Base-by-base conservation (phyloP, 306 rosid species). In the Trifolium repens region DNA sequence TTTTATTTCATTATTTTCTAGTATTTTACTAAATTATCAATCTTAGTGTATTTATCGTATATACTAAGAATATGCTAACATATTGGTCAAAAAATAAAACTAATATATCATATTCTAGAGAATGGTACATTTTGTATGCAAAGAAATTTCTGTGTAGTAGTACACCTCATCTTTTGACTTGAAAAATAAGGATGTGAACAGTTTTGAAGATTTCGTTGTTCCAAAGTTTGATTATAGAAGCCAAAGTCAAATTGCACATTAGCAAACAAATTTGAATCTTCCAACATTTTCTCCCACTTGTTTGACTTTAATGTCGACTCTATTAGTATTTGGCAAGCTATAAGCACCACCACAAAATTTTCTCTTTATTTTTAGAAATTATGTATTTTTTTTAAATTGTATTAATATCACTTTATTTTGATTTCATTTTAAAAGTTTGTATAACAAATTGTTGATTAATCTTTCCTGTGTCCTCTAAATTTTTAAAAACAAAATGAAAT, bases 231-330 rank as follows among this genome's bases (percentile, higher is more conserved):
- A 44, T 40, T 44, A 12, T 73, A 37, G 72, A 59, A 39, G 73
- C 16, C 69, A 72, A 64, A 74, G 77, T 78, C 86, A 71, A 78
- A 63, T 37, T 79, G 52, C 35, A 39, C 9, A 27, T 15, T 43
- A 16, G 22, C 67, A 74, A 43, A 60, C 67, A 67, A 67, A 19
- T 9, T 59, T 59, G 19, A 59, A 59, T 34, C 47, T 63, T 46
- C 9, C 52, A 53, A 15, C 69, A 5, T 40, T 15, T 3, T 61
- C 6, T 9, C 9, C 9, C 47, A 37, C 50, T 16, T 53, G 59
- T 53, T 53, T 53, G 59, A 53, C 59, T 53, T 16, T 3, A 16
- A 16, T 16, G 22, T n/a, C 9, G n/a, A 15, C 54, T 49, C 54
- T 15, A 49, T n/a, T 5, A 1, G 16, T 15, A 49, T n/a, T 5